Conservation (phyloP, 352 stramenopile genomes). For the Pythium apleroticum region DNA sequence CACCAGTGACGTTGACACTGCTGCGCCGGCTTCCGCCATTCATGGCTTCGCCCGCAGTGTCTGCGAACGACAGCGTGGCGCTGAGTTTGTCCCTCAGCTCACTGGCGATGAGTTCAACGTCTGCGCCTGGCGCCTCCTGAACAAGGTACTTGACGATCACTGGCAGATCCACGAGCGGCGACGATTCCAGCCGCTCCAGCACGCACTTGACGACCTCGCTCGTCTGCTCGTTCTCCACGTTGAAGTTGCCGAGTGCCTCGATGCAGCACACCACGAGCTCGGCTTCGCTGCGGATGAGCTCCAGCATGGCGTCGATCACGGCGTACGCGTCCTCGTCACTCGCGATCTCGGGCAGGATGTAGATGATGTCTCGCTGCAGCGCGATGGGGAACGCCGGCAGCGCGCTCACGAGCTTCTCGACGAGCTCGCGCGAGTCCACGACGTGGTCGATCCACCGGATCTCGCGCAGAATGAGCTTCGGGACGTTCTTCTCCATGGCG, state of each 20-base stretch:
- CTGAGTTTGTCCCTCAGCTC: conserved; percentile 55
- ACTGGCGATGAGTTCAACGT: conserved; percentile 41
- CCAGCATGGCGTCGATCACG: conserved; percentile 50
- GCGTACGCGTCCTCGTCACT: conserved; percentile 43
- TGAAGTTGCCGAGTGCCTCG: conserved; percentile 65
- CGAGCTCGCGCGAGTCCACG: conserved; percentile 40
- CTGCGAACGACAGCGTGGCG: conserved; percentile 33
- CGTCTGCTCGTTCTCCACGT: conserved; percentile 46
- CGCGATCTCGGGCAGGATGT: conserved; percentile 63
- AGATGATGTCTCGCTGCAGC: conserved; percentile 65
- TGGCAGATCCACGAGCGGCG: conserved; percentile 44
- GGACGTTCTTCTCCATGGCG: conserved; percentile 49
- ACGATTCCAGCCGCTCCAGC: conserved; percentile 51
- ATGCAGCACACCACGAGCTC: conserved; percentile 55
- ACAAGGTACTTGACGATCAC: conserved; percentile 68
- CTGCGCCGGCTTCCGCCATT: not conserved
- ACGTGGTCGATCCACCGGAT: conserved; percentile 63
- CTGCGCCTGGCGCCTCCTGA: conserved; percentile 37
- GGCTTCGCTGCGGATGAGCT: conserved; percentile 51
- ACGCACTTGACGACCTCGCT: conserved; percentile 39
- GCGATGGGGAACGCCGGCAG: conserved; percentile 42
- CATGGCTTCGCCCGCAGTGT: not conserved
- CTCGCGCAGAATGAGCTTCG: conserved; percentile 64
- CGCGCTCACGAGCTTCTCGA: conserved; percentile 53
- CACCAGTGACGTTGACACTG: conserved; percentile 5